Evolutionary conservation across 495 filamentous ascomycete genomes (phyloP).

Genomic region (Lasiosphaeria miniovina): DNA sequence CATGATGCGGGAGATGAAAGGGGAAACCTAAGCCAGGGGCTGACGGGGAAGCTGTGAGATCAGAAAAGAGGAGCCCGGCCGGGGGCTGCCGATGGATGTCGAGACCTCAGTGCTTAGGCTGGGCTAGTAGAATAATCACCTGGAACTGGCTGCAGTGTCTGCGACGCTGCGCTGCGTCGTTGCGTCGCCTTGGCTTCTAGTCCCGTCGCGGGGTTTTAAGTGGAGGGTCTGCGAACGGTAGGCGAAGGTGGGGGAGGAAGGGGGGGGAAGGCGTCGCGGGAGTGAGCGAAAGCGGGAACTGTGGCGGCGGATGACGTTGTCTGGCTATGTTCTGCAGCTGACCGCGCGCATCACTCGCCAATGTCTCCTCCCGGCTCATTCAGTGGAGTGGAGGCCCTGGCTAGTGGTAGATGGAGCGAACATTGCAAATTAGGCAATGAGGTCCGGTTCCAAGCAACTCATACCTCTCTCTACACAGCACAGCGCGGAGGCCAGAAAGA

Average conservation of each 20-base stretch:
- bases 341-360: no score
- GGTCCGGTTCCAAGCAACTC: no score
- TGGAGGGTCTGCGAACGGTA: background rate
- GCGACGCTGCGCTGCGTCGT: background rate
- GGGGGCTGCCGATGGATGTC: slow-evolving; percentile 4
- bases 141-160: background rate
- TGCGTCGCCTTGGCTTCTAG: background rate
- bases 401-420: no score
- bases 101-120: background rate
- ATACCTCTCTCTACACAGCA: no score
- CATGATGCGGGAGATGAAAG: background rate
- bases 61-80: slow-evolving; percentile 5
- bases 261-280: background rate
- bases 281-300: no score
- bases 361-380: no score
- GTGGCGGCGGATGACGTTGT: no score
- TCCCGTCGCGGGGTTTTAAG: slow-evolving; percentile 3
- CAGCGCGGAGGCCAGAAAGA: no score
- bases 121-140: background rate
- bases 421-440: no score
- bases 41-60: slow-evolving; percentile 1
- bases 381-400: no score
- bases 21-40: background rate
- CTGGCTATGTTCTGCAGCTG: no score
- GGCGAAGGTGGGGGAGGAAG: slow-evolving; percentile 4